Conservation (phyloP, 1,284 basidiomycete species). For the Ceratobasidium papillatum region DNA sequence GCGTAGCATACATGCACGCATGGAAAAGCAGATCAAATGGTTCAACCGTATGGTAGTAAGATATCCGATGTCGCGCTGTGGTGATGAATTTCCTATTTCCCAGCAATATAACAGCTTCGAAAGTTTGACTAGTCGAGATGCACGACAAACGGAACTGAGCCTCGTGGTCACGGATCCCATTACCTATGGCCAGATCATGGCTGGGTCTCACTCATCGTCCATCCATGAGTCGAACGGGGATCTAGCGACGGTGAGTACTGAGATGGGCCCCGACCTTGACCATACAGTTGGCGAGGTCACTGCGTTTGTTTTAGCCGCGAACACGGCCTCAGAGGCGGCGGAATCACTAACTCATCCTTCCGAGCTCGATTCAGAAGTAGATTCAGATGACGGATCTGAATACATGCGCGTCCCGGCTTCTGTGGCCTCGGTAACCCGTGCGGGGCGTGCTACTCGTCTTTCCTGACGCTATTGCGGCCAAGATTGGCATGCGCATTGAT, state of each 20-base stretch:
- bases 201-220: not conserved
- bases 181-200: not conserved
- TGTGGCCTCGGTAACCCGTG: not conserved
- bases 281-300: constrained; percentile 2
- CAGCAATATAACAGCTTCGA: too few relatives aligned
- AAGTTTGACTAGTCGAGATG: constrained; percentile 39
- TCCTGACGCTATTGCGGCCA: not conserved
- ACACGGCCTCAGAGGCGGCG: not conserved
- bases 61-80: constrained; percentile 38
- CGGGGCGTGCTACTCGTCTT: not conserved
- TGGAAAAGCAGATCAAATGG: too few relatives aligned
- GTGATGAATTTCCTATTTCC: constrained; percentile 39
- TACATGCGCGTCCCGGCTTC: not conserved
- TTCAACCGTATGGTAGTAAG: too few relatives aligned
- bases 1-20: too few relatives aligned
- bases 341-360: not conserved
- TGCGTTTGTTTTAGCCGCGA: not conserved
- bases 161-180: constrained; percentile 8
- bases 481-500: not conserved
- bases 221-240: too few relatives aligned
- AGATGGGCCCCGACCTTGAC: not conserved
- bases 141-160: constrained; percentile 24
- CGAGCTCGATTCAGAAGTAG: not conserved
- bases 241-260: not conserved
- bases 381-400: not conserved